Base-by-base conservation (phyloP, 169 alveolate genomes). In the Plasmodium reichenowi region DNA sequence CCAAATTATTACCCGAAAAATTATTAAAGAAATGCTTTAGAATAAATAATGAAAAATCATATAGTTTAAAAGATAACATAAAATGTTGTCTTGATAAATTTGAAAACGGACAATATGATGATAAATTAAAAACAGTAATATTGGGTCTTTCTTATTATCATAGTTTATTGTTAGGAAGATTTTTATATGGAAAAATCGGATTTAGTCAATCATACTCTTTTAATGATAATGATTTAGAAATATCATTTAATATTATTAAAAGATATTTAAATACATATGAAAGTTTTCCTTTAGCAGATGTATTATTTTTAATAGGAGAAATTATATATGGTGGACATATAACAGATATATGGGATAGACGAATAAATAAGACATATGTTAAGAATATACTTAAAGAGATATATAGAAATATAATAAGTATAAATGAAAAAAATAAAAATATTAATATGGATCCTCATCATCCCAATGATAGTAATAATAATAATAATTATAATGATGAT, bases 281-380 rank as follows among this genome's bases (percentile, higher is more conserved):
- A 26, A 94, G 93, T 75, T 98, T 97, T 29, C 99, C 99, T 13
- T 97, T 97, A 95, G 98, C 96, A 72, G 99, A 98, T 93, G 95
- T 98, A 43, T 94, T 98, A 62, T 98, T 97, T 90, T 93, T 98
- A 62, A 96, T 97, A 89, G 99, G 99, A 43, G 99, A 98, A 93
- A 98, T 98, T 87, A 98, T 97, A 98, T 98, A 98, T 92, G 99
- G 99, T 17, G 99, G 99, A 26, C 99, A 98, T 88, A 98, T 98
- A 86, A 98, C 99, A 8, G 99, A 98, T 89, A 96, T 96, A 74
- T 98, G 99, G 98, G 99, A 98, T 70, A 95, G 99, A 91, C 96
- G 99, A 85, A 97, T 98, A 20, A 96, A 97, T 93, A 97, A 96
- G 93, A 97, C 98, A 32, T 98, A 98, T 93, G 45, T 66, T 43